Evolutionary conservation across 1,139 yeast genomes (phyloP), one percentile per base, ranked within the genome.

Genomic region (Yamadazyma epiphylla): DNA sequence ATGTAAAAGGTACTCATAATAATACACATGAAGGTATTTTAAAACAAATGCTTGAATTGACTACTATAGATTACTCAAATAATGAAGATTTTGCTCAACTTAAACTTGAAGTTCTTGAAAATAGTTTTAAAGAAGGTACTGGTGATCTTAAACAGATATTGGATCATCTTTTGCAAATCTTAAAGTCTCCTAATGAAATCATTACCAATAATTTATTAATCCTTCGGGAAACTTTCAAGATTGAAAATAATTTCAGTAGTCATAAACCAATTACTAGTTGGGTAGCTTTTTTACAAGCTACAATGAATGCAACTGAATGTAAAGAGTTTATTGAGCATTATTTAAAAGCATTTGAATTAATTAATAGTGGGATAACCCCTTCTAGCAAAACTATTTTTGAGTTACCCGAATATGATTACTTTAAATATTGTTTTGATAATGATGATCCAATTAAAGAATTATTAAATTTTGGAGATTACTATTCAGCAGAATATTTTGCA

Each of bases 41-140:
- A 47, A 47, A 51, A 25, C 65, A 62, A 24, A 38, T 62, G 3
- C 16, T 37, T 12, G 37, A 30, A n/a, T 32, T 38, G 35, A n/a
- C n/a, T n/a, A n/a, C n/a, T n/a, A n/a, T n/a, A n/a, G 20, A 17
- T 10, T 7, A 7, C 10, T 29, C 46, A 3, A 46, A 51, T 13
- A 51, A 50, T 27, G 35, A 48, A 4, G 59, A 48, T 22, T 55
- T 60, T 32, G 41, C 56, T 1, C 32, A 49, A 3, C 48, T 65
- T 8, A 61, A 58, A 27, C 50, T 64, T 15, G 72, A 67, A 27
- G 56, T 58, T 28, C 41, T 64, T 19, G 73, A 67, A 38, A 50
- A 58, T 12, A 38, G 54, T 2, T 54, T 55, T 28, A 24, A 35
- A 13, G 62, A 57, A 13, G 38, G 43, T 12, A 34, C 37, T 11